Evolutionary conservation across 768 basidiomycete genomes (phyloP).

Genomic region (Leccinum fibrillosum): DNA sequence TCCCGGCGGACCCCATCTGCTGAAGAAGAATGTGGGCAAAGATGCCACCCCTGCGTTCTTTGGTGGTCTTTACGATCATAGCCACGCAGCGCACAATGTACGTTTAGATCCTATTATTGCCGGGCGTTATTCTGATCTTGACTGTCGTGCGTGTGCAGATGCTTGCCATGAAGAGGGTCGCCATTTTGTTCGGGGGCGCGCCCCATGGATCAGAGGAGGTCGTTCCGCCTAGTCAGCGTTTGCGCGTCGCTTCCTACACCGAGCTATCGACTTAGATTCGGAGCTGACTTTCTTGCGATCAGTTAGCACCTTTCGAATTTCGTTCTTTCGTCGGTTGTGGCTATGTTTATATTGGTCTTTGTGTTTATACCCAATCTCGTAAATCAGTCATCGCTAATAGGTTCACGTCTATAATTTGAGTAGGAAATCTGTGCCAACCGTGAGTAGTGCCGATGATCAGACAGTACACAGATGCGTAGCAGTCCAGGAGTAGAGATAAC

Average conservation of each 20-base stretch:
- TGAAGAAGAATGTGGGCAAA: slow-evolving; percentile 81
- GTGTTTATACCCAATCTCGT: too few species aligned
- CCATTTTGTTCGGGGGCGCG: slow-evolving; percentile 6
- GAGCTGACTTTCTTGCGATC: too few species aligned
- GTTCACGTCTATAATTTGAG: too few species aligned
- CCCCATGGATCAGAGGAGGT: slow-evolving; percentile 7
- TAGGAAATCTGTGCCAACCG: too few species aligned
- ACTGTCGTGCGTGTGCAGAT: not conserved
- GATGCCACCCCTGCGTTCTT: slow-evolving; percentile 92
- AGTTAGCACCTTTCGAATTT: too few species aligned
- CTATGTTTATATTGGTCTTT: not conserved
- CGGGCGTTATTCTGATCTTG: not conserved
- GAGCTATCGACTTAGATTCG: not conserved
- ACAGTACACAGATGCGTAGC: not conserved
- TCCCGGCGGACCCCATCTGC: slow-evolving; percentile 78
- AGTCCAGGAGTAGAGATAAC: not conserved
- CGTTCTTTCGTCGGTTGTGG: not conserved
- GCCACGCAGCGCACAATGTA: slow-evolving; percentile 60
- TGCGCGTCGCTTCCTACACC: slow-evolving; percentile 1
- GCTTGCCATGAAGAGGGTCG: slow-evolving; percentile 12
- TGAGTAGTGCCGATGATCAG: too few species aligned
- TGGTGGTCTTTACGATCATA: slow-evolving; percentile 78
- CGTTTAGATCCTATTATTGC: slow-evolving; percentile 10
- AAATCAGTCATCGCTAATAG: too few species aligned
- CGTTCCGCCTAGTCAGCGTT: slow-evolving; percentile 5